phyloP scores from a whole-genome alignment of 2,329 filamentous ascomycete genomes.

The Diaporthe velutina region DNA sequence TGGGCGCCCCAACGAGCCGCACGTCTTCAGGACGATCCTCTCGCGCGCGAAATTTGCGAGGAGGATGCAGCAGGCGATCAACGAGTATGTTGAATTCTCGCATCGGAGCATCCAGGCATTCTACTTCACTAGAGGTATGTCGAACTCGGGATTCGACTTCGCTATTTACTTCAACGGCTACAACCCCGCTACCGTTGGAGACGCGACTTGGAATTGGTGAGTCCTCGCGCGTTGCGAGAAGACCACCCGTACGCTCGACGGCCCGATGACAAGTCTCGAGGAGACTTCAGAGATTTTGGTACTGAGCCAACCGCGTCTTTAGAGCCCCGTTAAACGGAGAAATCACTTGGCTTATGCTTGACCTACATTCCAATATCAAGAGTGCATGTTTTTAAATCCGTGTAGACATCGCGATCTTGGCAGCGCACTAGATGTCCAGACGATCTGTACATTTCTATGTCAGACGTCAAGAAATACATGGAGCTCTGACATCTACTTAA shows the following conservation, averaged over 20 bases:
- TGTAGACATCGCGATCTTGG: background rate
- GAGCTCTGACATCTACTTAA: too few species aligned
- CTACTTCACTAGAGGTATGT: background rate
- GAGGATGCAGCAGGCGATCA: background rate
- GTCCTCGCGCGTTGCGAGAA: background rate
- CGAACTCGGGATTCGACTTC: background rate
- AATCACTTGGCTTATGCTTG: background rate
- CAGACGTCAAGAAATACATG: too few species aligned
- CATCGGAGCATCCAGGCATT: background rate
- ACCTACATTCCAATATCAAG: background rate
- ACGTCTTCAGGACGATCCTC: background rate
- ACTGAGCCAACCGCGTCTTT: background rate
- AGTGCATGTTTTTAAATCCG: too few species aligned
- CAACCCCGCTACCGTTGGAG: background rate
- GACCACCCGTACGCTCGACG: background rate
- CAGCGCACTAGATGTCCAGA: conserved; percentile 44
- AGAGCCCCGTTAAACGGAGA: background rate
- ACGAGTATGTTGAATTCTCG: background rate
- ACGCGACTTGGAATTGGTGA: background rate
- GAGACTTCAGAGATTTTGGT: background rate
- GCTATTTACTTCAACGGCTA: conserved; percentile 2
- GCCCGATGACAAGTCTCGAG: too few species aligned
- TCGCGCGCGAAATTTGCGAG: background rate
- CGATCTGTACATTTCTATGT: conserved; percentile 53
- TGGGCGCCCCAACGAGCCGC: background rate